Base-by-base conservation (phyloP, 805 yeast genomes). In the Lipomyces kockii region DNA sequence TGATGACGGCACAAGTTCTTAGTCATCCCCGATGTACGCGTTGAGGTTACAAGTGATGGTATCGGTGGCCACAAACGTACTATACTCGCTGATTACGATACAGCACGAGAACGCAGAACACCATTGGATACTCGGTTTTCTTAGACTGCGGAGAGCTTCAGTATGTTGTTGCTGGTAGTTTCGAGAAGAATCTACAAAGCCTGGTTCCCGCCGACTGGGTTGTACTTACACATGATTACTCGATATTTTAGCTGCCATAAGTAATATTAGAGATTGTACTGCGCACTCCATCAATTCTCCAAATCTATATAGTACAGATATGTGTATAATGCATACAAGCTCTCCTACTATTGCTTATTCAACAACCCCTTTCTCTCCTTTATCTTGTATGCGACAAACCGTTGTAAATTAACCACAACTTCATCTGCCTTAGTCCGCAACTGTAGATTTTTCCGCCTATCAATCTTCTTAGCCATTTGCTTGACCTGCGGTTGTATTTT, bases 341-440 rank as follows among this genome's bases (percentile, higher is more conserved):
- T n/a, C 6, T 37, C 43, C 17, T 37, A 37, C 43, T 37, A 37
- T 17, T 5, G 22, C 22, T 6, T n/a, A 17, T 3, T 43, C 49
- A 43, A n/a, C 9, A n/a, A 49, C 20, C 51, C 35, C 52, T 55
- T 55, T 60, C 74, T 72, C 74, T 87, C 90, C 35, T 77, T 77
- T 61, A 77, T 77, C 73, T 95, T 94, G 79, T 94, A 94, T 64
- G 84, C 85, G 63, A 94, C 86, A 76, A 95, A 94, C 67, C 97
- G 82, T 14, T 84, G 86, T 71, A 94, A 79, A 71, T 91, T 92
- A 57, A 78, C 76, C 72, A 86, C 81, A 1, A 89, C 86, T 66
- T 90, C 95, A 62, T 87, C 90, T 46, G 89, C 90, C 70, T 82
- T 83, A 22, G 77, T 80, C 76, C 91, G 89, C 72, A 90, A 80